Evolutionary conservation across 768 basidiomycete species (phyloP).

Genomic region (Lactarius indigo): DNA sequence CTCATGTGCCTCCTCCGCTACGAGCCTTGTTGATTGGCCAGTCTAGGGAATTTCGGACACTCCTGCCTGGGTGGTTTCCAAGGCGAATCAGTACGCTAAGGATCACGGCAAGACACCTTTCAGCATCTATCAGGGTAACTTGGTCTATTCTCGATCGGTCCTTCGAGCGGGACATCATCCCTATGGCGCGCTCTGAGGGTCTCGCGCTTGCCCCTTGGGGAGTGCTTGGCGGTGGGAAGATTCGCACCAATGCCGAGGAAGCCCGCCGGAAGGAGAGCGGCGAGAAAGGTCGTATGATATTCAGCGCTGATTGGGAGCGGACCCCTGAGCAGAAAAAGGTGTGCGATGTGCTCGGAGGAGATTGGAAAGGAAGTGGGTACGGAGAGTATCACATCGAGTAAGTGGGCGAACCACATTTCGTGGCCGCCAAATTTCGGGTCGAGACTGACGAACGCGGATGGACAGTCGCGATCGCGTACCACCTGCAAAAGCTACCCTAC

Average conservation of each 20-base stretch:
- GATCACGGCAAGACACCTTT: constrained; percentile 38
- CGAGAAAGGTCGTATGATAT: constrained; percentile 34
- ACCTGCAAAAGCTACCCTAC: constrained; percentile 43
- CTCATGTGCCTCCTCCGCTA: background rate
- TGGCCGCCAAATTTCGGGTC: background rate
- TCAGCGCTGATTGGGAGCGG: constrained; percentile 33
- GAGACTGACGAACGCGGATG: background rate
- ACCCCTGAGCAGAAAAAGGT: constrained; percentile 26
- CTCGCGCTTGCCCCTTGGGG: constrained; percentile 30
- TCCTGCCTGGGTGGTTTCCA: constrained; percentile 39
- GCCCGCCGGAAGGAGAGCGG: constrained; percentile 29
- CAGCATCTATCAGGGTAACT: constrained; percentile 34
- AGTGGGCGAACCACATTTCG: background rate
- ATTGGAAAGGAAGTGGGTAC: constrained; percentile 39
- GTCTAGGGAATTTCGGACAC: constrained; percentile 27
- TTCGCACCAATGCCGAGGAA: constrained; percentile 38
- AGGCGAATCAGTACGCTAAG: constrained; percentile 40
- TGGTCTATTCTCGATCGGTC: constrained; percentile 37
- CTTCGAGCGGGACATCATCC: constrained; percentile 44
- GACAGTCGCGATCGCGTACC: constrained; percentile 43
- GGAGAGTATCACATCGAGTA: constrained; percentile 28
- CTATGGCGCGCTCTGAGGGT: constrained; percentile 29
- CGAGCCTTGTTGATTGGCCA: background rate
- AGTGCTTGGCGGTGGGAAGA: constrained; percentile 38
- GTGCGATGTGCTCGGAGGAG: constrained; percentile 35